Conservation (phyloP, 1,139 yeast genomes). For the Debaryomycetaceae sp. region DNA sequence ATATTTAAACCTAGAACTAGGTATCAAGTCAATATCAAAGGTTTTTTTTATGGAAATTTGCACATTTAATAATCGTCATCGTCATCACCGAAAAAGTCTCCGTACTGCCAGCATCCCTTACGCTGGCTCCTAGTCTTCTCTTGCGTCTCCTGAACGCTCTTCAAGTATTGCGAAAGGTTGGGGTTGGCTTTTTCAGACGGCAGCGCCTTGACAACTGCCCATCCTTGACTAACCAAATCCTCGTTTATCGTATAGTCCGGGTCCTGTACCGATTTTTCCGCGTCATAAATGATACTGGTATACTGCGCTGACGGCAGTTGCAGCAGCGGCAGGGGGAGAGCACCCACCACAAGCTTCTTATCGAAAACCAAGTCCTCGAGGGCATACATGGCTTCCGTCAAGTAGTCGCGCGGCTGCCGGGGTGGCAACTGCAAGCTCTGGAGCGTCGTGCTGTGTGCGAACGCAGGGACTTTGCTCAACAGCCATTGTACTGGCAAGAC, state of each 20-base stretch:
- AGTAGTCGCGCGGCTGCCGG: constrained; percentile 44
- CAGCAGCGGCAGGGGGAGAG: constrained; percentile 28
- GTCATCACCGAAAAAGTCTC: constrained; percentile 62
- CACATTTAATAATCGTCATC: constrained; percentile 11
- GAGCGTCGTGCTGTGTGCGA: constrained; percentile 48
- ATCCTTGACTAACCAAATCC: constrained; percentile 53
- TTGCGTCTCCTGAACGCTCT: constrained; percentile 18
- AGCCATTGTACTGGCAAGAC: constrained; percentile 45
- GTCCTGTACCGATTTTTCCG: constrained; percentile 46
- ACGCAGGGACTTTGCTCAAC: constrained; percentile 32
- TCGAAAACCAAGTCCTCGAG: constrained; percentile 46
- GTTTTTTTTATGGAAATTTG: background rate
- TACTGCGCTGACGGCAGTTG: constrained; percentile 28
- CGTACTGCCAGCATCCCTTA: constrained; percentile 74
- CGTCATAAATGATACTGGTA: constrained; percentile 49
- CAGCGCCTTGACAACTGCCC: constrained; percentile 41
- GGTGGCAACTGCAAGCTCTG: constrained; percentile 56
- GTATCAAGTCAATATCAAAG: background rate
- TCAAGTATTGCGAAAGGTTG: constrained; percentile 27
- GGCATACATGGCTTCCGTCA: constrained; percentile 45
- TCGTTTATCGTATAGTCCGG: constrained; percentile 54
- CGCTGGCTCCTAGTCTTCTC: constrained; percentile 40
- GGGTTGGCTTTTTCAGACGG: background rate
- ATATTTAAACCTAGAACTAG: background rate
- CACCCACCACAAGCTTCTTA: constrained; percentile 50